Conservation (phyloP, 1,284 basidiomycete genomes). For the Pascua guehoae region DNA sequence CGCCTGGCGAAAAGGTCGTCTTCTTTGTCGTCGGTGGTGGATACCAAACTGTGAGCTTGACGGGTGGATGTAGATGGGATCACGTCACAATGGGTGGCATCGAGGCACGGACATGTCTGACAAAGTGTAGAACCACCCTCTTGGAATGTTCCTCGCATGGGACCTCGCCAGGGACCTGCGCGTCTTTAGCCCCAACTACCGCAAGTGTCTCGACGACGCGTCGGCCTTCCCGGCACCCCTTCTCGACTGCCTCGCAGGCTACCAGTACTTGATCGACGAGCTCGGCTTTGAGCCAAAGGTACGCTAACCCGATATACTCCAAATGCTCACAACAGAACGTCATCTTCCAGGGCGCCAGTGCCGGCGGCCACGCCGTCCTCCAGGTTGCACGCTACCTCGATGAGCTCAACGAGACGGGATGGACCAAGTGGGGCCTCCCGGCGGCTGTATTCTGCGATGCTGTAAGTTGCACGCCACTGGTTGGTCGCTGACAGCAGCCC, state of each 20-base stretch:
- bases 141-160: neutral
- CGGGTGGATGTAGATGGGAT: too few relatives aligned
- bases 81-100: neutral
- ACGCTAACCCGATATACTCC: neutral
- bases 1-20: slow-evolving; percentile 9
- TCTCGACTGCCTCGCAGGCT: slow-evolving; percentile 13
- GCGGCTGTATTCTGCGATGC: slow-evolving; percentile 6
- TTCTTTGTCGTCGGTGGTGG: slow-evolving; percentile 17
- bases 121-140: too few relatives aligned
- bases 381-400: slow-evolving; percentile 15
- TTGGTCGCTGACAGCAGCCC: slow-evolving; percentile 2
- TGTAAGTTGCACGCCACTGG: neutral
- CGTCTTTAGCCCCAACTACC: slow-evolving; percentile 12
- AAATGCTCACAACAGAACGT: slow-evolving; percentile 9
- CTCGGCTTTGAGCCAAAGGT: slow-evolving; percentile 16
- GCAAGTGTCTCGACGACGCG: slow-evolving; percentile 12
- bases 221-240: slow-evolving; percentile 9
- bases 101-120: too few relatives aligned
- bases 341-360: slow-evolving; percentile 11
- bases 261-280: slow-evolving; percentile 12
- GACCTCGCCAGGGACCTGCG: neutral
- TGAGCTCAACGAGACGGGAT: slow-evolving; percentile 6
- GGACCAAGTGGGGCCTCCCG: slow-evolving; percentile 5
- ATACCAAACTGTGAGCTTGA: neutral
- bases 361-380: slow-evolving; percentile 10